These are phyloP conservation scores for Penicillium sp. DNA, from an alignment of 2,329 filamentous ascomycete species.

Conservation along the genomic window DNA sequence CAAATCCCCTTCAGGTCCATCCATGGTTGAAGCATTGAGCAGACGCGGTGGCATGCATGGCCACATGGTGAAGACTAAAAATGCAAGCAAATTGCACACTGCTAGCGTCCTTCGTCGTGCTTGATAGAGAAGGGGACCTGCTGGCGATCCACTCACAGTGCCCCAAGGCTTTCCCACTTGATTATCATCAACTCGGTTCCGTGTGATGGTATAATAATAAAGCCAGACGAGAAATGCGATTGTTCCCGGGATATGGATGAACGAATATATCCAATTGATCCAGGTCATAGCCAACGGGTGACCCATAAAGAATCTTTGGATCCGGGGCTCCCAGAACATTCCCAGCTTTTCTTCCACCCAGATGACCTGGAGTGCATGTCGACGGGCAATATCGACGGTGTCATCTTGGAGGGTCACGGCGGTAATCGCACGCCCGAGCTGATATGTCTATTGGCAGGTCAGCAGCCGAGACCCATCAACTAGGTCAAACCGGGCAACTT, in stretches of 20 bases:
- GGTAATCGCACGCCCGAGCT: slow-evolving; percentile 65
- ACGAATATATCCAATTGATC: slow-evolving; percentile 69
- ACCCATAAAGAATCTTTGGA: slow-evolving; percentile 55
- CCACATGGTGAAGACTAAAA: slow-evolving; percentile 55
- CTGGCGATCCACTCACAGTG: slow-evolving; percentile 37
- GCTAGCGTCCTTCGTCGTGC: slow-evolving; percentile 53
- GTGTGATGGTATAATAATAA: slow-evolving; percentile 64
- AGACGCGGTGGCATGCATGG: slow-evolving; percentile 57
- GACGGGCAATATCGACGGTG: slow-evolving; percentile 62
- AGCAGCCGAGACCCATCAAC: not conserved
- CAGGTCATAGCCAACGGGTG: slow-evolving; percentile 56
- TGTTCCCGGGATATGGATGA: slow-evolving; percentile 71
- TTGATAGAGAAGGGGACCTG: slow-evolving; percentile 51
- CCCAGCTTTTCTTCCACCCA: slow-evolving; percentile 58
- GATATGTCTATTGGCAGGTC: slow-evolving; percentile 57
- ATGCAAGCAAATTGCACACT: slow-evolving; percentile 54
- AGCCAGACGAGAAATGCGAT: slow-evolving; percentile 63
- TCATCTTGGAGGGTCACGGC: slow-evolving; percentile 62
- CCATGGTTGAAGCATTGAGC: slow-evolving; percentile 49
- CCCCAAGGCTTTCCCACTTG: slow-evolving; percentile 36
- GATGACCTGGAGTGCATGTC: slow-evolving; percentile 63
- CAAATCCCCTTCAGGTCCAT: slow-evolving; percentile 52
- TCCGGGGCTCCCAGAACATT: slow-evolving; percentile 59
- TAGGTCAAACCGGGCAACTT: slow-evolving; percentile 30
- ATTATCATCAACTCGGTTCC: slow-evolving; percentile 45